A percentile compares a stretch with the other conserved stretches of the same genome.
Conservation (phyloP, 1,284 basidiomycete genomes). For the Cutaneotrichosporon mucoides region DNA sequence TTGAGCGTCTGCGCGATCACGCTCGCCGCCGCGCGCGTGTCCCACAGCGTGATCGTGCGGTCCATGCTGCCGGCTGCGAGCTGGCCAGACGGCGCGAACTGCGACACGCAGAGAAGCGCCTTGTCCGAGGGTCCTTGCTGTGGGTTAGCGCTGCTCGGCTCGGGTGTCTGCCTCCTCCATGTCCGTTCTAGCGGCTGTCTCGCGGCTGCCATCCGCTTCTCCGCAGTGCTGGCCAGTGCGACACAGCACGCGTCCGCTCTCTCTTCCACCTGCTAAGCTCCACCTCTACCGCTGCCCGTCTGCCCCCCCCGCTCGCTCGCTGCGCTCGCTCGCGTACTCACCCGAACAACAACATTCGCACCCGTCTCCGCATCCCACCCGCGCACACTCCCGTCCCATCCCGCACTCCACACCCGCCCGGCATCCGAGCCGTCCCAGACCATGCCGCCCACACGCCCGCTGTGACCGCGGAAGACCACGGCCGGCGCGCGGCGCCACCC, state of each 20-base stretch:
- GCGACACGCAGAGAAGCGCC: slow-evolving; percentile 50
- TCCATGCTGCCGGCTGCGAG: slow-evolving; percentile 54
- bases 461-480: slow-evolving; percentile 42
- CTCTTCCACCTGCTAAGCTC: too few relatives aligned
- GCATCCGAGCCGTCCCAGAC: slow-evolving; percentile 41
- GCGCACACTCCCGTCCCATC: slow-evolving; percentile 53
- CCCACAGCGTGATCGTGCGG: slow-evolving; percentile 53
- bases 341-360: slow-evolving; percentile 44
- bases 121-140: slow-evolving; percentile 51
- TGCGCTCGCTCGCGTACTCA: slow-evolving; percentile 20
- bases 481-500: slow-evolving; percentile 47
- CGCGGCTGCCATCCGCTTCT: too few relatives aligned
- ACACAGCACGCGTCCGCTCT: too few relatives aligned
- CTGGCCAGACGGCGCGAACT: slow-evolving; percentile 46
- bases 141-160: background rate
- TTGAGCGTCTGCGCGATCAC: slow-evolving; percentile 56
- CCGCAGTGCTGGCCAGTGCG: too few relatives aligned
- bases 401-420: slow-evolving; percentile 44
- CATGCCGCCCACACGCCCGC: slow-evolving; percentile 42
- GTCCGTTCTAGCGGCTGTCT: too few relatives aligned
- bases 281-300: too few relatives aligned
- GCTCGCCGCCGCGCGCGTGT: slow-evolving; percentile 50
- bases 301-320: too few relatives aligned
- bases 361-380: slow-evolving; percentile 52
- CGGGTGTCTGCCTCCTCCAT: too few relatives aligned